Evolutionary conservation across 768 basidiomycete species (phyloP), one percentile per base, ranked within the genome.

Genomic region (Butyriboletus loyo): DNA sequence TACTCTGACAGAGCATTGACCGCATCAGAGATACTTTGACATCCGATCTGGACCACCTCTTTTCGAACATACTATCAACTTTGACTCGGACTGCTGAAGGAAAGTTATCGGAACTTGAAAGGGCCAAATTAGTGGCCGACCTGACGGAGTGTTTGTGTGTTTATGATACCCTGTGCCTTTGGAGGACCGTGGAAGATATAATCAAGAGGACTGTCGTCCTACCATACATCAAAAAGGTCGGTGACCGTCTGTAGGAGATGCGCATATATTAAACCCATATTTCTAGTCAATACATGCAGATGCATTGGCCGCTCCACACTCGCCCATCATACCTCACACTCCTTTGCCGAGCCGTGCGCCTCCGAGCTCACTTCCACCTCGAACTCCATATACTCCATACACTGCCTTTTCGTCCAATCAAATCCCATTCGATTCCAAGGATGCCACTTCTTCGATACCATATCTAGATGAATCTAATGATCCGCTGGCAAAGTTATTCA

Each of bases 131-230:
- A 57, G 69, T 80, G 28, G 70, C 79, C 15, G 92, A 93, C 58
- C 66, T 93, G 48, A 82, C 80, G 1, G 91, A 94, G 60, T 90
- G 90, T 64, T 70, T 95, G 39, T 73, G 81, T 39, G 87, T 87
- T 4, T 95, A 95, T 62, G 89, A 93, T 58, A 68, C 79, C 7
- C 73, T 99, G 45, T 81, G 84, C 13, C 80, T 92, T 8, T 93
- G 91, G 89, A 73, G 83, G 60, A 85, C 90, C 56, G 96, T 94
- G 2, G 95, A 96, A 71, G 89, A 93, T 53, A 84, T 97, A 17
- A 72, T 98, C 46, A 77, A 86, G 50, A 75, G 74, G 46, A 83
- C 87, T 39, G 73, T 97, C 34, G 79, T 93, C 32, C 81, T 82
- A 2, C 78, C 77, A 14, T 95, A 94, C 61, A 77, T 93, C 9